Percentiles rank a stretch among this genome's conserved stretches.
Evolutionary conservation across 805 yeast species (phyloP).

Genomic region (Pichia sporocuriosa): DNA sequence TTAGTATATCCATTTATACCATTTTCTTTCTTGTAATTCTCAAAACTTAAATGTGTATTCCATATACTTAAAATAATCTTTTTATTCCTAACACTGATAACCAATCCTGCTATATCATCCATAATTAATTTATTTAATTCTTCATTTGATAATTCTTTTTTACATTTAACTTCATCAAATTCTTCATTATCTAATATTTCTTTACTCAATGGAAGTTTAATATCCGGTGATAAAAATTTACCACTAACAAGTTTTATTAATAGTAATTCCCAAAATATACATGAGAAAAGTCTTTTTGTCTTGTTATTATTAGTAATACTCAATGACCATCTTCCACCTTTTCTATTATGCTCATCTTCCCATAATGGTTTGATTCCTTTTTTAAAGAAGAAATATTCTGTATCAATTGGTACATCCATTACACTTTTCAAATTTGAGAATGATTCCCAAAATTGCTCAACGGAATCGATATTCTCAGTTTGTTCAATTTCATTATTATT

Average conservation of each 20-base stretch:
- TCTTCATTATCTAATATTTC: conserved; percentile 6
- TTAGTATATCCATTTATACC: not conserved
- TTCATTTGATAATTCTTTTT: not conserved
- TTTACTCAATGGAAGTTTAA: not conserved
- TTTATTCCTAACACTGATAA: conserved; percentile 50
- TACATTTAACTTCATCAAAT: conserved; percentile 3
- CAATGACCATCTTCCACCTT: conserved; percentile 61
- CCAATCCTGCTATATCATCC: conserved; percentile 53
- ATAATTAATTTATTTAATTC: conserved; percentile 23
- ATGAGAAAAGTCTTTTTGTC: conserved; percentile 23
- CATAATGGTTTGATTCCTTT: conserved; percentile 57
- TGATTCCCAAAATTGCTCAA: conserved; percentile 49
- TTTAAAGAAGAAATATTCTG: conserved; percentile 53
- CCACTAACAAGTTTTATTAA: conserved; percentile 47
- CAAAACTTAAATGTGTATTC: conserved; percentile 39
- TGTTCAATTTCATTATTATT: conserved; percentile 9
- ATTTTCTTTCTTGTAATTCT: conserved; percentile 5
- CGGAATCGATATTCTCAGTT: conserved; percentile 32
- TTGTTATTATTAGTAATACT: conserved; percentile 11
- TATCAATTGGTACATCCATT: conserved; percentile 35
- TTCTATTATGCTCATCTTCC: conserved; percentile 56
- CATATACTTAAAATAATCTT: conserved; percentile 56
- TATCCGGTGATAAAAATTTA: conserved; percentile 27
- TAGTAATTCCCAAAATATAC: conserved; percentile 49
- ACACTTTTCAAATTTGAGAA: conserved; percentile 35